These are phyloP conservation scores for Pleurotus eryngii DNA, from an alignment of 768 basidiomycete genomes.

Conservation along the genomic window DNA sequence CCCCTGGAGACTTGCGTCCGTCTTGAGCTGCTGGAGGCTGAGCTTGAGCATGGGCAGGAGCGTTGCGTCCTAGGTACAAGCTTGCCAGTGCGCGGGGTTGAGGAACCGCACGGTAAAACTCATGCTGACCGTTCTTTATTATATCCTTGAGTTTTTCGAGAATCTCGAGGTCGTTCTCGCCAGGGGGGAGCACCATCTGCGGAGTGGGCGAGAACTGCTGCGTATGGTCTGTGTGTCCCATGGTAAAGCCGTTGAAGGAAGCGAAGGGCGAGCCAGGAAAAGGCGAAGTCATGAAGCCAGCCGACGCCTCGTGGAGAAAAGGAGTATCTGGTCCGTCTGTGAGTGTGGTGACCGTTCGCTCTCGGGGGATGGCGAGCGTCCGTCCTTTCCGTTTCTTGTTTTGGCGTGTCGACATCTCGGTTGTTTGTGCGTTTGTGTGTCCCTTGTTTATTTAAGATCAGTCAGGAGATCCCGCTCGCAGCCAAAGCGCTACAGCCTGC, in stretches of 20 bases:
- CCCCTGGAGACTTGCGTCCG: constrained; percentile 19
- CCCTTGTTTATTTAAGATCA: background rate
- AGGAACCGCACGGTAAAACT: constrained; percentile 63
- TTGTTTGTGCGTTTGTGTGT: background rate
- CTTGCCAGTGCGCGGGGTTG: constrained; percentile 61
- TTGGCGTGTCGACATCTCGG: constrained; percentile 53
- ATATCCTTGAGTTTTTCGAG: constrained; percentile 71
- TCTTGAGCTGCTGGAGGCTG: constrained; percentile 17
- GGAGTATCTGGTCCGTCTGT: constrained; percentile 55
- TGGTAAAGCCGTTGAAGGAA: constrained; percentile 33
- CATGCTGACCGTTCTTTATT: constrained; percentile 72
- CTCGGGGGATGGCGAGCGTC: constrained; percentile 49
- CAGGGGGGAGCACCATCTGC: constrained; percentile 38
- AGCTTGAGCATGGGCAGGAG: constrained; percentile 14
- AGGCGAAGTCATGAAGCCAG: constrained; percentile 34
- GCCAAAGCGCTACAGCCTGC: too few species aligned
- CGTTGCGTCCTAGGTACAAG: constrained; percentile 57
- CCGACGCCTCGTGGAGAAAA: constrained; percentile 51
- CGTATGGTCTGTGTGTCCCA: constrained; percentile 23
- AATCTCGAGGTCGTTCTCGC: constrained; percentile 66
- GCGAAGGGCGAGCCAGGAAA: constrained; percentile 37
- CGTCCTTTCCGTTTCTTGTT: constrained; percentile 63
- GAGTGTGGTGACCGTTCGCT: constrained; percentile 68
- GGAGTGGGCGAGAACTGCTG: constrained; percentile 21
- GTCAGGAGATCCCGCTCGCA: background rate